Conservation (phyloP, 2,329 filamentous ascomycete genomes). For the Stagonosporopsis rhizophila region DNA sequence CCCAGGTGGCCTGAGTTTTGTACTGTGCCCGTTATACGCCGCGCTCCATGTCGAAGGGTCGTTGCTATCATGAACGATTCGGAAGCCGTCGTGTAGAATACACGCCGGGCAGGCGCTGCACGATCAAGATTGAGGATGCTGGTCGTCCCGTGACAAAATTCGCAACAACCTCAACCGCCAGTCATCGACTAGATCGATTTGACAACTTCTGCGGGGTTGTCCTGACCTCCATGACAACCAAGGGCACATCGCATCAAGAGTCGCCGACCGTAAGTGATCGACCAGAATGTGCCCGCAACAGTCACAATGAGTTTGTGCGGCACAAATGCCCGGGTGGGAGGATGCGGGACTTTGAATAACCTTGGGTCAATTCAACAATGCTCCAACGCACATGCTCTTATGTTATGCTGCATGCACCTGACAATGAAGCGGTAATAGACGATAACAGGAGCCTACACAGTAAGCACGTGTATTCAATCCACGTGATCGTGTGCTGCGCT, state of each 20-base stretch:
- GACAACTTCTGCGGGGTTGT: slow-evolving; percentile 2
- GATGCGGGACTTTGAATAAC: neutral
- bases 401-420: slow-evolving; percentile 2
- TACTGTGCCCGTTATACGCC: neutral
- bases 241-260: slow-evolving; percentile 1
- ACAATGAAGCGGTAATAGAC: slow-evolving; percentile 18
- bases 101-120: neutral
- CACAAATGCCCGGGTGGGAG: neutral
- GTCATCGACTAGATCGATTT: neutral
- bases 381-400: neutral
- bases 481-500: slow-evolving; percentile 11
- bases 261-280: slow-evolving; percentile 6
- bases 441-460: neutral
- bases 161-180: slow-evolving; percentile 1
- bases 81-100: slow-evolving; percentile 4
- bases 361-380: neutral
- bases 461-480: neutral
- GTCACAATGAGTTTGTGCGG: neutral
- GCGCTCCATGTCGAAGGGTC: neutral
- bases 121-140: neutral
- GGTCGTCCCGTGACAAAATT: neutral
- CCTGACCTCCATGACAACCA: neutral
- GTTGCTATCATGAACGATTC: slow-evolving; percentile 3
- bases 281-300: neutral
- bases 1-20: slow-evolving; percentile 20